A percentile compares a stretch with the other conserved stretches of the same genome.
These are phyloP conservation scores for Fusarium sp. DNA, from an alignment of 2,329 filamentous ascomycete species.

Conservation along the genomic window DNA sequence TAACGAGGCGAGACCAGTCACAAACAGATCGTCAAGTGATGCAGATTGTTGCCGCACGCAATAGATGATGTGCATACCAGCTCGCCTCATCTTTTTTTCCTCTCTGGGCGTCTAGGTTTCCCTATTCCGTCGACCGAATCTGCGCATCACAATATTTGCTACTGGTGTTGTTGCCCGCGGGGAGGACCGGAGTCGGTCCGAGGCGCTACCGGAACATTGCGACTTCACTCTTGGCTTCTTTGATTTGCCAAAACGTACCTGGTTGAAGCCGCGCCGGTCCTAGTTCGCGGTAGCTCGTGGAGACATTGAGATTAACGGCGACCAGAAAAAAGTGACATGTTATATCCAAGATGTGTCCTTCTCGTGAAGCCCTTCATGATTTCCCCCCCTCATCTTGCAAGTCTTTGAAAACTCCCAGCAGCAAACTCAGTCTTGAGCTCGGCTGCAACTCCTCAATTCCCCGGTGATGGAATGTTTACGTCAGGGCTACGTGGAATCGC, in stretches of 20 bases:
- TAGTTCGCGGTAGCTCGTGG: conserved; percentile 13
- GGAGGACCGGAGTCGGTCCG: not conserved
- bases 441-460: not conserved
- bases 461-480: conserved; percentile 3
- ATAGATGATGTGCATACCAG: conserved; percentile 1
- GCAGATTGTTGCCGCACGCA: conserved; percentile 1
- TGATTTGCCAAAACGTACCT: conserved; percentile 17
- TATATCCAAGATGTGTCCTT: not conserved
- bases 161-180: conserved; percentile 1
- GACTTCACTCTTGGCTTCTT: conserved; percentile 1
- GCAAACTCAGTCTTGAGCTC: not conserved
- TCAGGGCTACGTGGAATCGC: not conserved
- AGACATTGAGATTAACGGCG: conserved; percentile 16
- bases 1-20: not conserved
- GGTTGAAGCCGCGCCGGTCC: not conserved
- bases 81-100: not conserved
- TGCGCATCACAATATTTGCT: conserved; percentile 17
- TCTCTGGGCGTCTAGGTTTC: not conserved
- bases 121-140: not conserved
- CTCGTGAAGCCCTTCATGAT: not conserved
- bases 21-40: not conserved
- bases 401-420: not conserved
- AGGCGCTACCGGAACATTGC: conserved; percentile 2
- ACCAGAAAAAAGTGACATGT: conserved; percentile 17
- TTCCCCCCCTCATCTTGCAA: not conserved